Evolutionary conservation across 2,329 filamentous ascomycete species (phyloP).

Genomic region (Neocatenulostroma microsporum): DNA sequence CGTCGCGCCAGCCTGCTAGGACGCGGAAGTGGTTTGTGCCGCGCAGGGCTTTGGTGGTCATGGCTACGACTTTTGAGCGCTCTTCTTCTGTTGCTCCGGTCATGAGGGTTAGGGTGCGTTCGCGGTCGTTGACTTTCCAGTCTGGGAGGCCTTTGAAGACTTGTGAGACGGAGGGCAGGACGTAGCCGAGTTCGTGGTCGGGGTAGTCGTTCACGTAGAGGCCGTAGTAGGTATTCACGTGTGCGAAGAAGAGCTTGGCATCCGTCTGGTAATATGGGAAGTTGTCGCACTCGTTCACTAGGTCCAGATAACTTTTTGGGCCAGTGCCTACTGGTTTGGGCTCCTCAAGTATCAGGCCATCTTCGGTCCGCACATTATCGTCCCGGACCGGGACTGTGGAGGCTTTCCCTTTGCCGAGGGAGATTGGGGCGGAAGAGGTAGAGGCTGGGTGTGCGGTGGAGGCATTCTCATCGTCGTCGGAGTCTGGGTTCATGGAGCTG

Average conservation of each 20-base stretch:
- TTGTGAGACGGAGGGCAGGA: slow-evolving; percentile 54
- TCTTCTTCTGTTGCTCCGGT: slow-evolving; percentile 51
- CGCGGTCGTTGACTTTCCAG: slow-evolving; percentile 52
- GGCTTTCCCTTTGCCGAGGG: too few relatives aligned
- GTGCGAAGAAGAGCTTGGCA: slow-evolving; percentile 46
- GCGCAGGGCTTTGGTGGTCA: slow-evolving; percentile 60
- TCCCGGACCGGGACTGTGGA: too few relatives aligned
- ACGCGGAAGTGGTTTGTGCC: slow-evolving; percentile 64
- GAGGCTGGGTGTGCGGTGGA: too few relatives aligned
- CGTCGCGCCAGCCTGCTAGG: slow-evolving; percentile 70
- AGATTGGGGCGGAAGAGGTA: too few relatives aligned
- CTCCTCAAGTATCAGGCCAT: slow-evolving; percentile 17
- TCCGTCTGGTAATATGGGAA: slow-evolving; percentile 67
- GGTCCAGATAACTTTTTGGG: slow-evolving; percentile 44
- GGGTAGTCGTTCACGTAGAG: slow-evolving; percentile 62
- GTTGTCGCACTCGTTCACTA: slow-evolving; percentile 51
- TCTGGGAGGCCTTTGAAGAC: slow-evolving; percentile 48
- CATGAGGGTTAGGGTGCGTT: slow-evolving; percentile 55
- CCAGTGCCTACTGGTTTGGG: slow-evolving; percentile 24
- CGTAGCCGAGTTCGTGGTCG: slow-evolving; percentile 53
- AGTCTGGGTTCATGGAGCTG: too few relatives aligned
- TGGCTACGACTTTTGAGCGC: slow-evolving; percentile 51
- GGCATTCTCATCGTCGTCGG: too few relatives aligned
- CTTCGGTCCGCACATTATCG: too few relatives aligned
- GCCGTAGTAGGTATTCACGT: slow-evolving; percentile 45